Evolutionary conservation across 331 rosid species (phyloP).

Genomic region (Stylosanthes scabra): DNA sequence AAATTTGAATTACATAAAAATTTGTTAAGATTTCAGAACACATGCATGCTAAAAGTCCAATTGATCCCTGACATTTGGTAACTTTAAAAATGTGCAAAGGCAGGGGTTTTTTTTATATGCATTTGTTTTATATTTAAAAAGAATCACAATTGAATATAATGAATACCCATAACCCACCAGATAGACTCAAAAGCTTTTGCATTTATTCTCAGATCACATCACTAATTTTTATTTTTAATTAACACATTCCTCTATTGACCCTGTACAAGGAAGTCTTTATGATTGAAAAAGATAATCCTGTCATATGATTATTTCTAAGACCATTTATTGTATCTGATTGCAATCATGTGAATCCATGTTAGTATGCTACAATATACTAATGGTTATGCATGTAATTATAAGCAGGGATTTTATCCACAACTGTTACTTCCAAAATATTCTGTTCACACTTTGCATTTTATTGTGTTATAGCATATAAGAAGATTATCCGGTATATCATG

Average conservation of each 20-base stretch:
- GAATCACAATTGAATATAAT: not conserved
- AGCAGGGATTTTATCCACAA: not conserved
- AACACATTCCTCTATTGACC: not conserved
- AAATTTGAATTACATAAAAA: no score
- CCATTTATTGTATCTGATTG: not conserved
- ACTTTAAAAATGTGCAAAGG: not conserved
- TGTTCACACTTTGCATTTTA: not conserved
- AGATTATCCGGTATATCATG: no score
- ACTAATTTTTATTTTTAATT: not conserved
- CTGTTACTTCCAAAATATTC: not conserved
- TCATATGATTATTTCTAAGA: not conserved
- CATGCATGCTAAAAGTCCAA: no score
- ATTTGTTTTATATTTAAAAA: not conserved
- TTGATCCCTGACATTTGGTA: constrained; percentile 16
- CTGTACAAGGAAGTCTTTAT: not conserved
- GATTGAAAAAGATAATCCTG: not conserved
- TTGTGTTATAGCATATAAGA: not conserved
- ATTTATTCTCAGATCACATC: not conserved
- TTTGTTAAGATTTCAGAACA: no score
- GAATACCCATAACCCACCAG: not conserved
- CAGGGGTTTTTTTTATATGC: not conserved
- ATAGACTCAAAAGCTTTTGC: not conserved
- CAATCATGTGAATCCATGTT: not conserved
- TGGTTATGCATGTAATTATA: not conserved
- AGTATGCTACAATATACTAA: not conserved